Base-by-base conservation (phyloP, 208 protist species). In the Angomonas deanei region DNA sequence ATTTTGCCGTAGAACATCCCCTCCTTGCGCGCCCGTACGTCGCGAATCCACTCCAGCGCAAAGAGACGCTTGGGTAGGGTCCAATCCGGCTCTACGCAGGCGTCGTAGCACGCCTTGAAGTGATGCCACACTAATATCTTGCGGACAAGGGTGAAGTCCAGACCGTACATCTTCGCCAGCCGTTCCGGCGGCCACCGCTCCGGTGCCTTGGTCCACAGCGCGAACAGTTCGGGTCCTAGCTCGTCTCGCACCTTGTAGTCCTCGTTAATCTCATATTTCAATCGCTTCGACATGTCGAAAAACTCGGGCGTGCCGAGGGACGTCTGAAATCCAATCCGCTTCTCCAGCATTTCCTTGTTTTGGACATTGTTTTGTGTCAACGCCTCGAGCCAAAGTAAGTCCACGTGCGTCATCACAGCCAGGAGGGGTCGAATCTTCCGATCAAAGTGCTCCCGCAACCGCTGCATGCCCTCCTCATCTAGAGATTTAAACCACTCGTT, bases 161-260 rank as follows among this genome's bases (percentile, higher is more conserved):
- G 72, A 5, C 90, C 88, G 66, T 97, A 97, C 93, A 97, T 96
- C 70, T 94, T 93, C 30, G 93, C 85, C 32, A 97, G 66, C 13
- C 93, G 78, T 65, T 97, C 93, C n/a, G 93, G 93, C 27, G 93
- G 93, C 91, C 93, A 97, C 49, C 93, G 78, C 72, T 97, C 90
- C 3, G 93, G 93, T 17, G 93, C 90, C 71, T 96, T 96, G 56
- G 84, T 92, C 88, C 91, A 97, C 58, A 97, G 70, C 31, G 90
- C 90, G 72, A 96, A 97, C 60, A 97, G 72, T 64, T 97, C 93
- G 32, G 93, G 93, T 4, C 93, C 93, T 33, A 97, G 79, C 75
- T 97, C 91, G 72, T 97, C 91, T 28, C 91, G 86, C 54, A 97
- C 88, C 61, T 97, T 97, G 81, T 97, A 97, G 76, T 97, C 91